phyloP scores from a whole-genome alignment of 345 rosid species.

The Hibiscus syriacus region DNA sequence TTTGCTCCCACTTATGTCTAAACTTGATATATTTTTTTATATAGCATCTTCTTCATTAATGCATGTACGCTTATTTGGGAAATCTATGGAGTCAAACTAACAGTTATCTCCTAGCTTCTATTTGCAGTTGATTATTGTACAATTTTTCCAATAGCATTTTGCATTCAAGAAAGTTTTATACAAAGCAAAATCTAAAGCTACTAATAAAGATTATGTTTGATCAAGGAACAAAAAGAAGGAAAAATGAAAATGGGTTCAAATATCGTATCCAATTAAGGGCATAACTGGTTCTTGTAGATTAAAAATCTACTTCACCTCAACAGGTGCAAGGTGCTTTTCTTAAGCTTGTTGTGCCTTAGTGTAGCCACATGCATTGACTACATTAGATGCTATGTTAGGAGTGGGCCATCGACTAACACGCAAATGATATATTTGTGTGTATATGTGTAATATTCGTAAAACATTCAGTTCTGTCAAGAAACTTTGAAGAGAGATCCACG shows the following conservation, averaged over 20 bases:
- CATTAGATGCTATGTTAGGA: not conserved
- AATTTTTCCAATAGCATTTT: not conserved
- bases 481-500: not conserved
- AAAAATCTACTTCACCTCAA: not conserved
- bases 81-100: not conserved
- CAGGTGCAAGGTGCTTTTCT: not conserved
- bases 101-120: not conserved
- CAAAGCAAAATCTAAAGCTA: not conserved
- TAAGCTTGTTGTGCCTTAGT: not conserved
- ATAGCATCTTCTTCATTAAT: not conserved
- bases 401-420: not conserved
- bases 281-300: not conserved
- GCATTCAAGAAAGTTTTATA: not conserved
- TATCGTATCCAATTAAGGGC: not conserved
- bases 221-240: not conserved
- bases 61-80: not conserved
- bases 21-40: not conserved
- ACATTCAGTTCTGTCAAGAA: not conserved
- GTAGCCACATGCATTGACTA: not conserved
- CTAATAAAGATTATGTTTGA: not conserved
- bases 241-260: not conserved
- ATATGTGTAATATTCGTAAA: not conserved
- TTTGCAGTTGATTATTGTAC: not conserved
- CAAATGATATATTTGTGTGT: not conserved
- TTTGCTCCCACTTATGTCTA: not conserved